Conservation (phyloP, 2,329 filamentous ascomycete species). For the Drechslerella dactyloides region DNA sequence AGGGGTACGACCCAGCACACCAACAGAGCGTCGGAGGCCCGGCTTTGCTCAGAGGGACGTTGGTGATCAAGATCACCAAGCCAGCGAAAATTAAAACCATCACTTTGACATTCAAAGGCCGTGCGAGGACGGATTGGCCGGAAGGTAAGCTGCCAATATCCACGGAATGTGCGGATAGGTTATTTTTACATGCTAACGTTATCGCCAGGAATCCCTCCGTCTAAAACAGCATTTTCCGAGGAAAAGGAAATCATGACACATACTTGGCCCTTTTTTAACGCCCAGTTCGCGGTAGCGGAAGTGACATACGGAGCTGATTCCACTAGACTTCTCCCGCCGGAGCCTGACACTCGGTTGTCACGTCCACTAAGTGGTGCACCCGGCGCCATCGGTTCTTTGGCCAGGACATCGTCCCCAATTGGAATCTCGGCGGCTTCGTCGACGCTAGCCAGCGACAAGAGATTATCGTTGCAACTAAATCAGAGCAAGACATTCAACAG, state of each 20-base stretch:
- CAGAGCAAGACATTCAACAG: conserved; percentile 86
- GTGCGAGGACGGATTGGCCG: conserved; percentile 91
- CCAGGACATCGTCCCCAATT: conserved; percentile 52
- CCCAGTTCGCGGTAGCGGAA: conserved; percentile 68
- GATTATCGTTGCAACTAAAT: conserved; percentile 78
- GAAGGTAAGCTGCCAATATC: conserved; percentile 66
- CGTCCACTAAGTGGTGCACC: conserved; percentile 59
- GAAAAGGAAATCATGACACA: conserved; percentile 86
- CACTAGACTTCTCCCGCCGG: conserved; percentile 64
- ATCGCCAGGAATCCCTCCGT: conserved; percentile 75
- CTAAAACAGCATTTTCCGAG: conserved; percentile 82
- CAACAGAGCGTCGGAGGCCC: conserved; percentile 68
- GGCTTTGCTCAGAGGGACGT: conserved; percentile 81
- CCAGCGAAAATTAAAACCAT: conserved; percentile 92
- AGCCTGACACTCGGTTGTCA: conserved; percentile 55
- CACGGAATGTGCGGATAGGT: conserved; percentile 17
- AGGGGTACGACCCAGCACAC: conserved; percentile 73
- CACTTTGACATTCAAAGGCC: conserved; percentile 82
- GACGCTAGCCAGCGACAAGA: conserved; percentile 64
- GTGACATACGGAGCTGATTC: conserved; percentile 69
- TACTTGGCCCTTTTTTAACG: conserved; percentile 90
- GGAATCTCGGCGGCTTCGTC: conserved; percentile 58
- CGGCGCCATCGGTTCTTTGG: conserved; percentile 54
- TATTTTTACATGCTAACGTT: conserved; percentile 16
- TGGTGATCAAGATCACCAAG: conserved; percentile 83